These are phyloP conservation scores for Brasenia schreberi DNA, from an alignment of 164 flowering plant genomes.

Conservation along the genomic window DNA sequence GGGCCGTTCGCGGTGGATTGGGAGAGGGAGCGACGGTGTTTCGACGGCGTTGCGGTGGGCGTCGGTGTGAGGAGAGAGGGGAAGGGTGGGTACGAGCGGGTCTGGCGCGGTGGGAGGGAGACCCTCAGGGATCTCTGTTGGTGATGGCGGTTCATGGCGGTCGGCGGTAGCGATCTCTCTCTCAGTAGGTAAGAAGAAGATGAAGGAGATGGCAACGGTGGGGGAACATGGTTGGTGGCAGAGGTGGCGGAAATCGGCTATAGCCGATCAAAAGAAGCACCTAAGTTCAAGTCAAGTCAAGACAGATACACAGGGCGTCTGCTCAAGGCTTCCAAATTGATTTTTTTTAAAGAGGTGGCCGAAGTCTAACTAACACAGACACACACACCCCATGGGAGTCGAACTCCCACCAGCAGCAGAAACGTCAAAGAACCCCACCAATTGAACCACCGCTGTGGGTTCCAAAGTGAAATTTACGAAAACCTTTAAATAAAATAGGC, in stretches of 20 bases:
- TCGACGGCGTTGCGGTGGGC: conserved; percentile 71
- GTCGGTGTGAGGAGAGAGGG: conserved; percentile 20
- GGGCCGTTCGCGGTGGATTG: conserved; percentile 6
- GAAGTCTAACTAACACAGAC: too few relatives aligned
- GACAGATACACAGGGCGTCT: not conserved
- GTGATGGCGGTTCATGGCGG: conserved; percentile 39
- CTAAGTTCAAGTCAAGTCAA: not conserved
- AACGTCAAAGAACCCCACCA: too few relatives aligned
- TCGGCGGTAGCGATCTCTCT: conserved; percentile 6
- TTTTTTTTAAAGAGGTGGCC: too few relatives aligned
- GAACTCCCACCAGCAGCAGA: too few relatives aligned
- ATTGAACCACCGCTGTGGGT: too few relatives aligned
- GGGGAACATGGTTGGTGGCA: not conserved
- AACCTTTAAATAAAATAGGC: too few relatives aligned
- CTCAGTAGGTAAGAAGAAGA: too few relatives aligned
- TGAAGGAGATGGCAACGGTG: too few relatives aligned
- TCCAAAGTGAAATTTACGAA: too few relatives aligned
- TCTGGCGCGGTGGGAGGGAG: conserved; percentile 39
- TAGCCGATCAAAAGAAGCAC: not conserved
- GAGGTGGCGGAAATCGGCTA: not conserved
- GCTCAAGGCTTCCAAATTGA: too few relatives aligned
- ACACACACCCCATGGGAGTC: too few relatives aligned
- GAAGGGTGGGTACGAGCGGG: conserved; percentile 20
- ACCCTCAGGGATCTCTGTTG: conserved; percentile 15
- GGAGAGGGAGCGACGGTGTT: conserved; percentile 27